Evolutionary conservation across 106 monocot genomes (phyloP).

Genomic region (Cymbidium sinense): DNA sequence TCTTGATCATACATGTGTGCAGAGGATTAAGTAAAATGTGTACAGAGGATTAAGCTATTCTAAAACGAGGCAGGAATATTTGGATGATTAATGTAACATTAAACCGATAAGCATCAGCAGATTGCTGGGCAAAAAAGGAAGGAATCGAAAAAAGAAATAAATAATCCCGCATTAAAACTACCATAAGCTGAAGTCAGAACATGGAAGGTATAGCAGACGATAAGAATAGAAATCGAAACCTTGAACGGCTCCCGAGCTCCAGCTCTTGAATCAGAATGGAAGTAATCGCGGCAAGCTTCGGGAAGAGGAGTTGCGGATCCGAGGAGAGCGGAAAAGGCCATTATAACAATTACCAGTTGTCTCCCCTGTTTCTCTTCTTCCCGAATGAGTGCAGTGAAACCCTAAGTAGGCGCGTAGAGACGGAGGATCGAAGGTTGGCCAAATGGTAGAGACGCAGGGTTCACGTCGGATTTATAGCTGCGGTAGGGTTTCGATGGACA

Average conservation of each 20-base stretch:
- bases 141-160: not conserved
- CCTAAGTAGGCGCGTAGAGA: not conserved
- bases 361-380: not conserved
- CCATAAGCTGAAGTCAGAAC: not conserved
- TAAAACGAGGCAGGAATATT: not conserved
- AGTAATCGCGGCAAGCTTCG: slow-evolving; percentile 3
- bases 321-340: slow-evolving; percentile 17
- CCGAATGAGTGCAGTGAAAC: not conserved
- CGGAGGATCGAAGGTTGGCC: not conserved
- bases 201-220: not conserved
- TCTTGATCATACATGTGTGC: not conserved
- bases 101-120: no score
- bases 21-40: not conserved
- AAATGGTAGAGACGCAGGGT: not conserved
- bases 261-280: not conserved
- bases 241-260: slow-evolving; percentile 13
- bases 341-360: not conserved
- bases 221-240: slow-evolving; percentile 2
- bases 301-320: slow-evolving; percentile 14
- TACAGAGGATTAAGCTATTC: not conserved
- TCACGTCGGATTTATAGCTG: not conserved
- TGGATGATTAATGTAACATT: not conserved
- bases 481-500: not conserved
- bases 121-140: not conserved
- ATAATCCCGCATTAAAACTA: not conserved